Conservation (phyloP, 805 yeast genomes). For the Kurtzmaniella fragi region DNA sequence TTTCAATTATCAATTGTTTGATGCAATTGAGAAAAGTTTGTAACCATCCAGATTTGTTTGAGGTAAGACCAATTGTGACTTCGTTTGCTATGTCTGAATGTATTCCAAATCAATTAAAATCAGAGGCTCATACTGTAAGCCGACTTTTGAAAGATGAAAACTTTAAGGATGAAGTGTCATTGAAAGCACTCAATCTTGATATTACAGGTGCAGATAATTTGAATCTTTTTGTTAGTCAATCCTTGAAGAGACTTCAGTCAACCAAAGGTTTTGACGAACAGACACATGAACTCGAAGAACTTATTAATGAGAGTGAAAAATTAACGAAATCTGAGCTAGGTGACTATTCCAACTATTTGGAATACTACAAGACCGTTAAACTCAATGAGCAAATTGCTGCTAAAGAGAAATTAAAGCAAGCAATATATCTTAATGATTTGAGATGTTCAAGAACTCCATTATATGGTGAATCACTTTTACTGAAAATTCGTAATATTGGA, state of each 20-base stretch:
- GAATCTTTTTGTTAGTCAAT: slow-evolving; percentile 43
- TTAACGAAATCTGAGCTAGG: slow-evolving; percentile 19
- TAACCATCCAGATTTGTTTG: slow-evolving; percentile 94
- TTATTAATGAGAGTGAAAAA: slow-evolving; percentile 17
- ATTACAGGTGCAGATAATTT: slow-evolving; percentile 43
- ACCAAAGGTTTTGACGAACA: slow-evolving; percentile 40
- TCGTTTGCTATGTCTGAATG: slow-evolving; percentile 74
- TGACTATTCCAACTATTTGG: slow-evolving; percentile 32
- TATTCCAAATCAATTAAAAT: slow-evolving; percentile 47
- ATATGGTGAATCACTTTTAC: slow-evolving; percentile 57
- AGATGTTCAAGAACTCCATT: slow-evolving; percentile 65
- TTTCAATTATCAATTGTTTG: slow-evolving; percentile 92
- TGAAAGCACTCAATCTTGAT: slow-evolving; percentile 57
- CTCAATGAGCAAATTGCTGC: slow-evolving; percentile 48
- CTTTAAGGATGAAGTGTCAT: slow-evolving; percentile 29
- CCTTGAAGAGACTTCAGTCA: slow-evolving; percentile 43
- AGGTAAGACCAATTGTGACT: slow-evolving; percentile 90
- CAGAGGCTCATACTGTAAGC: slow-evolving; percentile 32
- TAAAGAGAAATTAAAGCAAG: slow-evolving; percentile 50
- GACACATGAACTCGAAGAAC: slow-evolving; percentile 35
- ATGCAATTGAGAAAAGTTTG: slow-evolving; percentile 97
- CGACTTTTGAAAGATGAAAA: slow-evolving; percentile 15
- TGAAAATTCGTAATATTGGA: slow-evolving; percentile 11
- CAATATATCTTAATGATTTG: slow-evolving; percentile 56
- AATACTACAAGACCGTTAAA: slow-evolving; percentile 56